phyloP scores from a whole-genome alignment of 2,329 filamentous ascomycete species.

The Bipolaris zeicola region DNA sequence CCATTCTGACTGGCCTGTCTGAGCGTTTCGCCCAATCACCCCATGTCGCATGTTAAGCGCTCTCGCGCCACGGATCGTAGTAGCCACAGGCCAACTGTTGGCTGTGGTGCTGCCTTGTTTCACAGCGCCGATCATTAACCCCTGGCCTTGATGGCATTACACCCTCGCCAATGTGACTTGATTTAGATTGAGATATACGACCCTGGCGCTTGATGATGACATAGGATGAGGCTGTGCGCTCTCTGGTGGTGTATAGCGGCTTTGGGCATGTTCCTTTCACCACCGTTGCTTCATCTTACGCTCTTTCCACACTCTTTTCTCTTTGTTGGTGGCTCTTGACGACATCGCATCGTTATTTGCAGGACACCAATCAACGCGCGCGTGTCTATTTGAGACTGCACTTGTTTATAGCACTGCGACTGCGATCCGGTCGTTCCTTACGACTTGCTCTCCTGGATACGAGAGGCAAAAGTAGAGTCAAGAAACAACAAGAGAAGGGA shows the following conservation, averaged over 20 bases:
- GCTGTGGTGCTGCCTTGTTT: slow-evolving; percentile 23
- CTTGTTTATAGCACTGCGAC: background rate
- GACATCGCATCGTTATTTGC: background rate
- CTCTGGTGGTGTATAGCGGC: background rate
- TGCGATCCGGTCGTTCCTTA: background rate
- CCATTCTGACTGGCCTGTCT: slow-evolving; percentile 18
- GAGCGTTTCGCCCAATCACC: slow-evolving; percentile 31
- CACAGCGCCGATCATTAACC: slow-evolving; percentile 23
- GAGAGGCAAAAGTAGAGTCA: slow-evolving; percentile 23
- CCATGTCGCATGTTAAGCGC: slow-evolving; percentile 39
- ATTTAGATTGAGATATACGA: slow-evolving; percentile 12
- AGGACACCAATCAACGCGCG: background rate
- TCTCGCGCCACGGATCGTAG: slow-evolving; percentile 31
- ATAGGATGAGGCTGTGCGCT: slow-evolving; percentile 14
- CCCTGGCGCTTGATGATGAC: slow-evolving; percentile 19
- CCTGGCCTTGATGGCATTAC: slow-evolving; percentile 9
- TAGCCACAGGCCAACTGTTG: slow-evolving; percentile 27
- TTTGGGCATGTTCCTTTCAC: slow-evolving; percentile 3
- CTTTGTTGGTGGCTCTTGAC: background rate
- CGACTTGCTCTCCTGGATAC: slow-evolving; percentile 3
- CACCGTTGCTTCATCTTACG: background rate
- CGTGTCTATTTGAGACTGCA: background rate
- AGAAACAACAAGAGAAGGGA: background rate
- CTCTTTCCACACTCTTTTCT: background rate
- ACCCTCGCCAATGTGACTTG: slow-evolving; percentile 17